phyloP scores from a whole-genome alignment of 192 early-diverging fungal species.

The Chytriomyces sp. region DNA sequence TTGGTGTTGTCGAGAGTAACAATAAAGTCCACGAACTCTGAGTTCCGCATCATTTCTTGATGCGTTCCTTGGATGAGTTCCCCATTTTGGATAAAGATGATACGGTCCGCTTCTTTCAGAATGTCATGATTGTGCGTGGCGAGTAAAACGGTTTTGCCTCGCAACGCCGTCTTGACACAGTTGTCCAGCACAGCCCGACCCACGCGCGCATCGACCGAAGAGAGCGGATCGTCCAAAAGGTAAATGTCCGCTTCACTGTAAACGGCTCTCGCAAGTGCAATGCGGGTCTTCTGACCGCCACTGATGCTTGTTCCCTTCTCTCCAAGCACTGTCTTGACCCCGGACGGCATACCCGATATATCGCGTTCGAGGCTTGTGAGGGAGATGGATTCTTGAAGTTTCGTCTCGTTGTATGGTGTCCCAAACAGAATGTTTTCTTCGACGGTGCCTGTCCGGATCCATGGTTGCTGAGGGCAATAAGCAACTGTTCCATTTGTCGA shows the following conservation, averaged over 20 bases:
- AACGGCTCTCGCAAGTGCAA: constrained; percentile 68
- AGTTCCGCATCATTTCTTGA: background rate
- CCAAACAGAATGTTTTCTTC: constrained; percentile 74
- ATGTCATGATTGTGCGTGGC: constrained; percentile 32
- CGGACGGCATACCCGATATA: constrained; percentile 37
- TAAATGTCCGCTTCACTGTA: constrained; percentile 64
- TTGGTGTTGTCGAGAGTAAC: background rate
- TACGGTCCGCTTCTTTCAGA: constrained; percentile 17
- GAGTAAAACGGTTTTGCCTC: constrained; percentile 35
- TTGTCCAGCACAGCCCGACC: constrained; percentile 38
- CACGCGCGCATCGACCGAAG: constrained; percentile 59
- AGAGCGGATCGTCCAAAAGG: constrained; percentile 72
- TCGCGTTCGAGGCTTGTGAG: constrained; percentile 41
- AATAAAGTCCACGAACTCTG: constrained; percentile 8
- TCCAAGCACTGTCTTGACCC: constrained; percentile 47
- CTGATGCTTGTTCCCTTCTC: constrained; percentile 49
- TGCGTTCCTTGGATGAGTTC: constrained; percentile 17
- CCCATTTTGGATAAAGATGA: constrained; percentile 19
- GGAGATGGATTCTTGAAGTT: constrained; percentile 9
- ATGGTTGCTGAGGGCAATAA: constrained; percentile 41
- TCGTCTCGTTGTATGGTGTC: constrained; percentile 12
- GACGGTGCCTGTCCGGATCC: constrained; percentile 56
- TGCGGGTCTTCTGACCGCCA: constrained; percentile 52
- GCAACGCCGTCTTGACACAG: constrained; percentile 54
- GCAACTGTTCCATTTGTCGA: constrained; percentile 44